phyloP scores from a whole-genome alignment of 1,139 yeast species.

The Zygotorulaspora mrakii region DNA sequence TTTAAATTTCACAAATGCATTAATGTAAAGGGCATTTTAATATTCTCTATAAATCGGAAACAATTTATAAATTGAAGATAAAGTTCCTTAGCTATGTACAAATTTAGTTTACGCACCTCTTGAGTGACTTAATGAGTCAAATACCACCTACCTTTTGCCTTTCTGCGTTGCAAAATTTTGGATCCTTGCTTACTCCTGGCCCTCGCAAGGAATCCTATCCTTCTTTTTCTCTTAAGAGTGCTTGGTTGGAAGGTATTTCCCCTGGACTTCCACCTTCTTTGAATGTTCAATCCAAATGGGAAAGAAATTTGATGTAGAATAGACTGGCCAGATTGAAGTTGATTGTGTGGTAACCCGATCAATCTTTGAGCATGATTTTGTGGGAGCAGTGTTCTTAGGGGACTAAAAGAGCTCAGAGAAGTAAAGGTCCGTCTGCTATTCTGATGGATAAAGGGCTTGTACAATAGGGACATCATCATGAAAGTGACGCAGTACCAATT shows the following conservation, averaged over 20 bases:
- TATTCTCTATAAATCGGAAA: too few relatives aligned
- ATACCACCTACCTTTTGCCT: slow-evolving; percentile 91
- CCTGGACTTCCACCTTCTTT: slow-evolving; percentile 75
- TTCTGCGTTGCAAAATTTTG: slow-evolving; percentile 73
- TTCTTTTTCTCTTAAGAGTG: slow-evolving; percentile 83
- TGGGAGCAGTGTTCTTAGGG: slow-evolving; percentile 25
- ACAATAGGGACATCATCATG: slow-evolving; percentile 7
- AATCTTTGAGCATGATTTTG: slow-evolving; percentile 14
- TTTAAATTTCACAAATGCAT: slow-evolving; percentile 3
- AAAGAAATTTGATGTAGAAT: slow-evolving; percentile 13
- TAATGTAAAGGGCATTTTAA: too few relatives aligned
- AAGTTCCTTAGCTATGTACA: too few relatives aligned
- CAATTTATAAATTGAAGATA: too few relatives aligned
- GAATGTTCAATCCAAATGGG: slow-evolving; percentile 21
- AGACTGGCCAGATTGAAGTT: not conserved
- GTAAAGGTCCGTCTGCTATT: slow-evolving; percentile 19
- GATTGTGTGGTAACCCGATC: slow-evolving; percentile 8
- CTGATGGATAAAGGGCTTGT: slow-evolving; percentile 15
- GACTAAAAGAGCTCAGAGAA: slow-evolving; percentile 25
- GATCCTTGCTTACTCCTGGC: slow-evolving; percentile 74
- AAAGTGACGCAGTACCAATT: too few relatives aligned
- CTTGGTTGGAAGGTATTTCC: slow-evolving; percentile 96
- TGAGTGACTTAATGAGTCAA: slow-evolving; percentile 58
- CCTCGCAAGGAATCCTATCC: slow-evolving; percentile 88
- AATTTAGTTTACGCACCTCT: too few relatives aligned